These are phyloP conservation scores for Paramecium caudatum DNA, from an alignment of 73 alveolate genomes.

Conservation along the genomic window DNA sequence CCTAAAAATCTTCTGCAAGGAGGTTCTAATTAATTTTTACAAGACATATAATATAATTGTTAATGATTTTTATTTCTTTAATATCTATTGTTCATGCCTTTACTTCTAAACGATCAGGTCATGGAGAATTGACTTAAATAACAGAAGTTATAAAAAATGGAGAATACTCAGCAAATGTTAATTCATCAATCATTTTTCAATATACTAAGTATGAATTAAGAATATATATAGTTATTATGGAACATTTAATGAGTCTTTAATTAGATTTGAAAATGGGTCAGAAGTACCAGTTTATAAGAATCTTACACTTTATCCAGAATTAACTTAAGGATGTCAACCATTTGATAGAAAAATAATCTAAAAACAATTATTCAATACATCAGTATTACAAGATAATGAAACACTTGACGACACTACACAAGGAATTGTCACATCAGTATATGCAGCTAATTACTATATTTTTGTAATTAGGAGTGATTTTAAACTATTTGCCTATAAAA, in stretches of 20 bases:
- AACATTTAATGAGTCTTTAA: not conserved
- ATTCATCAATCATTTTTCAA: conserved; percentile 4
- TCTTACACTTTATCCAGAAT: not conserved
- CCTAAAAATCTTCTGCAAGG: conserved; percentile 55
- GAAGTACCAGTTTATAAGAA: not conserved
- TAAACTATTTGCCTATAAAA: not conserved
- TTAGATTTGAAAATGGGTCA: not conserved
- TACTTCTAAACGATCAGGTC: too few relatives aligned
- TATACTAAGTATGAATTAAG: conserved; percentile 7
- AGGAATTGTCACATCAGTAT: conserved; percentile 23
- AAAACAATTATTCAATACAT: not conserved
- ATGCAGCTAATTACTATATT: conserved; percentile 42
- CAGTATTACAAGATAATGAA: not conserved
- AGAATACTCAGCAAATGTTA: not conserved
- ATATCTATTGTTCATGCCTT: too few relatives aligned
- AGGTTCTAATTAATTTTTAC: not conserved
- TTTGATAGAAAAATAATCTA: not conserved
- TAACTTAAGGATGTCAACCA: conserved; percentile 52
- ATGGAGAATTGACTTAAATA: too few relatives aligned
- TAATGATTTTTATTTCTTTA: too few relatives aligned
- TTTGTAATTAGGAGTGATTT: conserved; percentile 37
- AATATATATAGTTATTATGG: conserved; percentile 41
- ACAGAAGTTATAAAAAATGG: not conserved
- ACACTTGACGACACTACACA: not conserved
- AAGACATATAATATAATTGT: too few relatives aligned